Evolutionary conservation across 1,284 basidiomycete genomes (phyloP).

Genomic region (Trametes sp.): DNA sequence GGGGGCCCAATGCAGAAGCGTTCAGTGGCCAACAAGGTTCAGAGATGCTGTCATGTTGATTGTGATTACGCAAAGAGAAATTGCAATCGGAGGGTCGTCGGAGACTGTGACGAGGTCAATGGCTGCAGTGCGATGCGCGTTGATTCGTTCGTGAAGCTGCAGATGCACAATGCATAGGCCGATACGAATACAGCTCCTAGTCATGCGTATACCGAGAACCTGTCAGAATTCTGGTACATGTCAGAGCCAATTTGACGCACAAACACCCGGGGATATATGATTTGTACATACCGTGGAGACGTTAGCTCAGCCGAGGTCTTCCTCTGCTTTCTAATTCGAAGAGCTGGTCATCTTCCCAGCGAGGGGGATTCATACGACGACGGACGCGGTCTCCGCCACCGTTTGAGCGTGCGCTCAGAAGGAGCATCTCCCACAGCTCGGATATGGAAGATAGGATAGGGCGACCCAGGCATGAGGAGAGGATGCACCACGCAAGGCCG

Average conservation of each 20-base stretch:
- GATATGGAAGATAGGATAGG: conserved; percentile 52
- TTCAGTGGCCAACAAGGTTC: background rate
- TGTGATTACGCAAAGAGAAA: background rate
- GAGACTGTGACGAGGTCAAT: no score
- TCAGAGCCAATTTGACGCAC: background rate
- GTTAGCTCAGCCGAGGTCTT: conserved; percentile 23
- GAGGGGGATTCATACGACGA: conserved; percentile 37
- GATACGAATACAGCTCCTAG: no score
- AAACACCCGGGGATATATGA: no score
- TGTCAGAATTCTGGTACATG: background rate
- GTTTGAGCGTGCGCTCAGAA: conserved; percentile 42
- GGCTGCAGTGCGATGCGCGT: background rate
- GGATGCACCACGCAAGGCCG: conserved; percentile 65
- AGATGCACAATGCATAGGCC: background rate
- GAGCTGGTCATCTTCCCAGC: conserved; percentile 52
- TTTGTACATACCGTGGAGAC: background rate
- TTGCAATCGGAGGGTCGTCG: background rate
- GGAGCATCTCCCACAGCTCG: conserved; percentile 52
- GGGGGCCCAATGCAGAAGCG: background rate
- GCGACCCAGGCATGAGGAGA: conserved; percentile 70
- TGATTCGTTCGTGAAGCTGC: background rate
- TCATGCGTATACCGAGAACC: background rate
- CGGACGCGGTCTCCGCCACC: conserved; percentile 38
- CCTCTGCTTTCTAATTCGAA: conserved; percentile 69
- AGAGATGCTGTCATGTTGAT: background rate